phyloP scores from a whole-genome alignment of 176 grass and related monocot genomes.

The Aegilops sharonensis region DNA sequence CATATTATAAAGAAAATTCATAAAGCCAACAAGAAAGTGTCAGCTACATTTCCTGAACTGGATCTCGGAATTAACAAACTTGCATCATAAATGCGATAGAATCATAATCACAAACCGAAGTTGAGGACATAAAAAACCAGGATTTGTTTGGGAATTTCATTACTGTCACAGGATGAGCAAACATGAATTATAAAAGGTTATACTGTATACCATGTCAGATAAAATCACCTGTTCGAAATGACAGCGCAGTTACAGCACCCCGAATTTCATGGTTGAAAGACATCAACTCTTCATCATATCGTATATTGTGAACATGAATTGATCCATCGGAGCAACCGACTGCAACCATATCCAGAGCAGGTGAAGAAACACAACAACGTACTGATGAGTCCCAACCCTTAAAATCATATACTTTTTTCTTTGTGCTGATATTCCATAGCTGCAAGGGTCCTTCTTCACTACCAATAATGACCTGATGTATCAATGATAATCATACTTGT shows the following conservation, averaged over 20 bases:
- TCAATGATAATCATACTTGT: constrained; percentile 10
- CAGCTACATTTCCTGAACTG: background rate
- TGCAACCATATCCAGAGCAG: constrained; percentile 85
- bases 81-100: background rate
- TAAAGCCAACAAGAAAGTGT: background rate
- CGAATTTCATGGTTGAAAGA: constrained; percentile 89
- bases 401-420: constrained; percentile 81
- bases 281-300: constrained; percentile 72
- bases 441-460: constrained; percentile 87
- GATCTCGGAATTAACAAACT: background rate
- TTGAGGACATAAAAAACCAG: background rate
- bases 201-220: background rate
- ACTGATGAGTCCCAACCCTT: constrained; percentile 85
- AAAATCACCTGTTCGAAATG: constrained; percentile 88
- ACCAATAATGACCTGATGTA: constrained; percentile 74
- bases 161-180: background rate
- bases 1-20: background rate
- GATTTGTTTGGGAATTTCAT: background rate
- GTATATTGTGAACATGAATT: constrained; percentile 90
- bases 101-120: background rate
- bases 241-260: constrained; percentile 89
- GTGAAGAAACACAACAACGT: constrained; percentile 76
- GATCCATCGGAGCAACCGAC: constrained; percentile 85
- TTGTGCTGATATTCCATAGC: constrained; percentile 90
- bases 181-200: background rate